Evolutionary conservation across 2,329 filamentous ascomycete genomes (phyloP), one percentile per base, ranked within the genome.

Genomic region (Aspergillus ibericus): DNA sequence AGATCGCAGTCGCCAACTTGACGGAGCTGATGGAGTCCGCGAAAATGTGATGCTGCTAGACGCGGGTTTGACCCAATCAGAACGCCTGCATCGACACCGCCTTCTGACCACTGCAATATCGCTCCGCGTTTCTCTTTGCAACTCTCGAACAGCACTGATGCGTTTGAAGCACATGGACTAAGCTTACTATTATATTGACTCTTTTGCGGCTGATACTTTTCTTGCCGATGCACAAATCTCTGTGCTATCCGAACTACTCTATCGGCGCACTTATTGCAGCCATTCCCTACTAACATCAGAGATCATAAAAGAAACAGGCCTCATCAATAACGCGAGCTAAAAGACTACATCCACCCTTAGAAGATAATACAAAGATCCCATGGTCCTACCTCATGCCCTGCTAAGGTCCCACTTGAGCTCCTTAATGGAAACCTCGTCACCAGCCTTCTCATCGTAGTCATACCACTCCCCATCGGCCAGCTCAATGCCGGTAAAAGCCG

Each of bases 361-460:
- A 42, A 42, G 20, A 29, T 38, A 42, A 44, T 20, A 53, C n/a
- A 34, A 18, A n/a, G 13, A 44, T 13, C 13, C 12, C 16, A 9
- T 7, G 10, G 18, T 1, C 10, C 2, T 15, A 5, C 15, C 22
- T 83, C 72, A 95, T 35, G 87, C 85, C 64, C 92, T 83, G 63
- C 85, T 83, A 65, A 99, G 89, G 65, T 92, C 88, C 92, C 92
- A 99, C 61, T 85, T 90, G 56, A 96, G 76, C 29, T 95, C 91
- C 73, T 92, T 93, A 73, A 97, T 92, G 75, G 91, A 95, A 48
- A 97, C 93, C 75, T 98, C 93, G 51, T 96, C 91, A 0, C 88
- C 84, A 0, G 91, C 84, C 80, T 98, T 97, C 78, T 98, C 93
- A 67, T 98, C 93, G 70, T 98, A 99, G 68, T 98, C 93, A 75